Evolutionary conservation across 257 asterid genomes (phyloP), one percentile per base, ranked within the genome.

Genomic region (Solanum habrochaites): DNA sequence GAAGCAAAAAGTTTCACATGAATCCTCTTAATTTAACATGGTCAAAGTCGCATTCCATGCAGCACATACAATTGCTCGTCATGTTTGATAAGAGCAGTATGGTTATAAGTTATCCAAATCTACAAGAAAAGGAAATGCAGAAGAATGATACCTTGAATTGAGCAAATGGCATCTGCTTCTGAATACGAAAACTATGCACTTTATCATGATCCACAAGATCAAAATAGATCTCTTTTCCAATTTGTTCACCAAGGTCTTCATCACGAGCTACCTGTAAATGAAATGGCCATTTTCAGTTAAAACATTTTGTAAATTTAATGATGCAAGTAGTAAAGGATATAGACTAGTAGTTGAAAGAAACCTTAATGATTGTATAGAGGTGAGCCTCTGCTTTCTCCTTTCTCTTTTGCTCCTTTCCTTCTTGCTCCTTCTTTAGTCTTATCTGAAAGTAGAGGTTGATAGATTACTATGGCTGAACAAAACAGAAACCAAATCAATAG

Each of bases 141-240:
- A 83, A 87, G n/a, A 49, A 60, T 42, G 77, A 81, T 49, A 95
- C 98, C 98, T 94, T 95, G 83, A 95, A 95, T 89, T 87, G 72
- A 86, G 86, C 91, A 89, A 96, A 95, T 21, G 98, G 86, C 29
- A 87, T 86, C 83, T 96, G 94, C 88, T 96, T 96, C 94, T 94
- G 98, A 87, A 96, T 95, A 60, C 98, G 96, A 47, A 96, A 96
- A 82, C 88, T 88, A 69, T 90, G 96, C 89, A 95, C 98, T 94
- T 94, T 94, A 84, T 95, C 98, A 92, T 96, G 99, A 91, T 96
- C 97, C 78, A 95, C 98, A 77, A 96, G 94, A 92, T 96, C 99
- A 92, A 96, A 96, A 92, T 94, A 93, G 86, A 93, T 91, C 25
- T 96, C 96, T 87, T 83, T 92, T 43, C 99, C 99, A 92, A 96